phyloP scores from a whole-genome alignment of 2,329 filamentous ascomycete species.

The Xylariaceae sp. region DNA sequence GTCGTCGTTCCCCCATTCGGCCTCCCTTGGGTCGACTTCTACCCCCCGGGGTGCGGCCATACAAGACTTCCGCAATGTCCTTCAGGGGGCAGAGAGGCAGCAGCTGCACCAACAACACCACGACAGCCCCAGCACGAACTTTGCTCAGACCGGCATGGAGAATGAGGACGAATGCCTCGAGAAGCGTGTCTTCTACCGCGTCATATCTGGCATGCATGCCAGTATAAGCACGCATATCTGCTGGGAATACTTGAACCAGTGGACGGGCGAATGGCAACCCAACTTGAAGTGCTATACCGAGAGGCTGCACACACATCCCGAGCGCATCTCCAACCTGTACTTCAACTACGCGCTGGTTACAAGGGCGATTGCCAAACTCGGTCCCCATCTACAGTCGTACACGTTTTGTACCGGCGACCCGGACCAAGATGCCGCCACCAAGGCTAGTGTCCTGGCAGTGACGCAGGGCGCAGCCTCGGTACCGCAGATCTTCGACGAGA shows the following conservation, averaged over 20 bases:
- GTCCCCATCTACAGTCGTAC: constrained; percentile 72
- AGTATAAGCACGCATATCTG: constrained; percentile 95
- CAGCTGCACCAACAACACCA: constrained; percentile 55
- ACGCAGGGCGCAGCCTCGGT: constrained; percentile 61
- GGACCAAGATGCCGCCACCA: constrained; percentile 69
- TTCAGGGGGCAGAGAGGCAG: constrained; percentile 52
- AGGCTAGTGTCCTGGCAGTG: constrained; percentile 71
- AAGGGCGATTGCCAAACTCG: constrained; percentile 83
- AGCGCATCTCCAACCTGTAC: constrained; percentile 94
- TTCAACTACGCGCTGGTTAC: constrained; percentile 98
- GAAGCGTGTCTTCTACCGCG: constrained; percentile 95
- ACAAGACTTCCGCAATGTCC: constrained; percentile 53
- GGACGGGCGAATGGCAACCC: constrained; percentile 84
- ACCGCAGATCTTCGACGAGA: constrained; percentile 88
- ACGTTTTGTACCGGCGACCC: constrained; percentile 88
- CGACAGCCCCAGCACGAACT: constrained; percentile 45
- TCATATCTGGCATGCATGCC: constrained; percentile 96
- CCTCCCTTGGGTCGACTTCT: constrained; percentile 42
- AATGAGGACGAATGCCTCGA: constrained; percentile 89
- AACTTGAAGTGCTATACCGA: constrained; percentile 84
- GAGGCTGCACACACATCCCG: constrained; percentile 76
- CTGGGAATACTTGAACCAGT: constrained; percentile 93
- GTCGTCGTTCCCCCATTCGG: constrained; percentile 54
- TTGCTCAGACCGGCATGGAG: constrained; percentile 60
- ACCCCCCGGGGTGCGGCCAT: constrained; percentile 44